These are phyloP conservation scores for Colletotrichum salicis DNA, from an alignment of 2,329 filamentous ascomycete genomes.

Conservation along the genomic window DNA sequence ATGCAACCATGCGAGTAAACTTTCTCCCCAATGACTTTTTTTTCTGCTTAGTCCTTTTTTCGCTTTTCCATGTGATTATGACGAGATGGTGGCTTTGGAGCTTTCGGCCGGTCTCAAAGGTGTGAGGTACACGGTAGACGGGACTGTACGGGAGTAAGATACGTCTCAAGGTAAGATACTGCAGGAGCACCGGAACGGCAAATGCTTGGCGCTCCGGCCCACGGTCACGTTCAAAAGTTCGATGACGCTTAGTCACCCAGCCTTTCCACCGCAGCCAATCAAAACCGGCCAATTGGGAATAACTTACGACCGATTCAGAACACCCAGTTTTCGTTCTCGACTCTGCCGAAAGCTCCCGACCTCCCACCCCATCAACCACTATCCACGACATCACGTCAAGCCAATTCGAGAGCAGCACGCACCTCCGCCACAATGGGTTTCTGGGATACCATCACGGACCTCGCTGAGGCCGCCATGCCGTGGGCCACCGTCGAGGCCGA, in stretches of 20 bases:
- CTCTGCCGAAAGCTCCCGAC: conserved; percentile 52
- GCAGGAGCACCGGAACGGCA: not conserved
- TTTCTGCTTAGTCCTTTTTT: not conserved
- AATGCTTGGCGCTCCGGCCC: not conserved
- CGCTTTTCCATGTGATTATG: conserved; percentile 17
- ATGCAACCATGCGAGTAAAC: conserved; percentile 7
- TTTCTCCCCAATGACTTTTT: not conserved
- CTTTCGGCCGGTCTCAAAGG: not conserved
- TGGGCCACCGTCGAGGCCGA: conserved; percentile 74
- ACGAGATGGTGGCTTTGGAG: conserved; percentile 4
- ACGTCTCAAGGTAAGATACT: too few relatives aligned
- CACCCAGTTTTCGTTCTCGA: conserved; percentile 35
- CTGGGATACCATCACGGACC: conserved; percentile 72
- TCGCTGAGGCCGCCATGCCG: conserved; percentile 72
- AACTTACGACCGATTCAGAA: conserved; percentile 54
- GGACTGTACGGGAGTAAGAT: too few relatives aligned
- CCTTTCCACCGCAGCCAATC: conserved; percentile 52
- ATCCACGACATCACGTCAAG: conserved; percentile 36
- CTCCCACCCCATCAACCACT: conserved; percentile 44
- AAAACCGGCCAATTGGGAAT: conserved; percentile 61
- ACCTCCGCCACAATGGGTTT: conserved; percentile 69
- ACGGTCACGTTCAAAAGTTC: not conserved
- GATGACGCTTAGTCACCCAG: conserved; percentile 22
- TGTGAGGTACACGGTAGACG: too few relatives aligned
- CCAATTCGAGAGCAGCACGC: conserved; percentile 47